Base-by-base conservation (phyloP, 1,139 yeast species). In the Ashbya aceris region DNA sequence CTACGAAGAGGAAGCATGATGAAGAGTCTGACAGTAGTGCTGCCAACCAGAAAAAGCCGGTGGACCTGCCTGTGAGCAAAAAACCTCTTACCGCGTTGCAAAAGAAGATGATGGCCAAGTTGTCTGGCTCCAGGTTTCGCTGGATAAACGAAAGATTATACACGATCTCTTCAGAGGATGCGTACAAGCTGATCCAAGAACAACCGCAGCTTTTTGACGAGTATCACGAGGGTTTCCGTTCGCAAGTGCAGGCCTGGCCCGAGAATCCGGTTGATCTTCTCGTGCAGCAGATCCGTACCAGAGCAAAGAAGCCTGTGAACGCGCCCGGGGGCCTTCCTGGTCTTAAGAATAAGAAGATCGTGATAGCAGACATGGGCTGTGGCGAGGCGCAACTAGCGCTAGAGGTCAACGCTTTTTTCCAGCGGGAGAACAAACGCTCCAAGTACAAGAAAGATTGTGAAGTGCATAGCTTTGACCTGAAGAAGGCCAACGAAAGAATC, bases 311-410 rank as follows among this genome's bases (percentile, higher is more conserved):
- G 60, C 80, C 80, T 26, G 78, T 87, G 5, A 85, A 83, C 62
- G 95, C 96, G 0, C 96, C 97, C 1, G 97, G 97, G 50, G 97
- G 96, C 2, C 69, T 89, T 45, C 96, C 96, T 1, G 91, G 91
- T 12, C 59, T 74, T 37, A 67, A 68, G 42, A 61, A 60, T 11
- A 69, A 68, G 48, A 66, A 66, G 33, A 79, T 87, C 31, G 86
- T 83, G 2, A 74, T 91, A 43, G 96, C 97, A 0, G 98, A 91
- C 66, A 87, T 91, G 96, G 98, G 98, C 9, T 91, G 98, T 64
- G 98, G 98, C 40, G 98, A 91, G 62, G 97, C 97, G 0, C 83
- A 83, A 55, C 70, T 91, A 36, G 79, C 96, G 1, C 62, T 73
- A 31, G 83, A 85, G 49, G 71, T 86, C 33, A 66, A 68, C 37